Conservation (phyloP, 2,329 filamentous ascomycete genomes). For the Teratosphaeria viscida region DNA sequence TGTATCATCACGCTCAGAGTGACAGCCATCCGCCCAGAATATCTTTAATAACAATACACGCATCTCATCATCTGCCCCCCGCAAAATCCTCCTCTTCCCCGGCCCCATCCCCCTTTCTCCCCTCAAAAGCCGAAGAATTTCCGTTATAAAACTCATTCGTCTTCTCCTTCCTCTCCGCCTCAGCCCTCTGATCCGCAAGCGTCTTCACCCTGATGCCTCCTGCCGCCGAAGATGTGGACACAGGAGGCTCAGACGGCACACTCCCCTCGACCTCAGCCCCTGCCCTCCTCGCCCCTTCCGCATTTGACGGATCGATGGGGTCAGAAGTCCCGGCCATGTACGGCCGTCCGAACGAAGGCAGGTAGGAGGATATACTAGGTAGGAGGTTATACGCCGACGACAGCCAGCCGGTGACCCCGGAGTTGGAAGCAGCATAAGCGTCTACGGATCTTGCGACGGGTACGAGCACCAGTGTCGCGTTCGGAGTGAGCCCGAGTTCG, state of each 20-base stretch:
- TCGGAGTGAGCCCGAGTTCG: conserved; percentile 64
- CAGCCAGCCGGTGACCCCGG: conserved; percentile 1
- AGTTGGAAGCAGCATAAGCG: conserved; percentile 37
- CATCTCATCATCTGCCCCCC: background rate
- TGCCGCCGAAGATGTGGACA: conserved; percentile 9
- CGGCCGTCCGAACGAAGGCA: conserved; percentile 6
- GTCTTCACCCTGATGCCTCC: conserved; percentile 33
- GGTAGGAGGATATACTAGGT: conserved; percentile 1
- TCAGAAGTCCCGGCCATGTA: conserved; percentile 9
- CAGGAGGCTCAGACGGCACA: background rate
- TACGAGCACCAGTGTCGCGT: conserved; percentile 71
- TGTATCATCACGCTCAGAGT: too few species aligned
- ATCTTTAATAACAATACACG: too few species aligned
- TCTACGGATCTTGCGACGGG: conserved; percentile 54
- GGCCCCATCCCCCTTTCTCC: conserved; percentile 44
- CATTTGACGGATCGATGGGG: conserved; percentile 10
- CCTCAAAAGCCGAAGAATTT: conserved; percentile 58
- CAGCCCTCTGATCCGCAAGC: conserved; percentile 34
- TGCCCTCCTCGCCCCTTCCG: conserved; percentile 1
- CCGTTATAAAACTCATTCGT: conserved; percentile 67
- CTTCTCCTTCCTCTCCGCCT: conserved; percentile 32
- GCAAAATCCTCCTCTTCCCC: conserved; percentile 23
- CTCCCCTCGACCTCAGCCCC: background rate
- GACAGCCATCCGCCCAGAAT: too few species aligned
- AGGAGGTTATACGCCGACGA: background rate